Conservation (phyloP, 1,139 yeast genomes). For the Keqinozyma sinolaborantium region DNA sequence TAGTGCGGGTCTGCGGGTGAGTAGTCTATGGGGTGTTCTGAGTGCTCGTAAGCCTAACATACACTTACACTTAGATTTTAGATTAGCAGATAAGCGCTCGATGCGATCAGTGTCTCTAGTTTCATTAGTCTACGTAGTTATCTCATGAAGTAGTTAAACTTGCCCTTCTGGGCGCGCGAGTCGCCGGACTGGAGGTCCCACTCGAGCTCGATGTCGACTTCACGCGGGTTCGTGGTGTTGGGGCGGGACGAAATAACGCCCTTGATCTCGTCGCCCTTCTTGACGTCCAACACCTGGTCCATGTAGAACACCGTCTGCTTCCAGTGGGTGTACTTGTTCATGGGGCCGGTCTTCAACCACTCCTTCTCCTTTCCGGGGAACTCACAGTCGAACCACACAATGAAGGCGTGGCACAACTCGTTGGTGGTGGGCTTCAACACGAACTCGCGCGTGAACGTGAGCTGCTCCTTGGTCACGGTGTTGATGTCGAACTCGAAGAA, state of each 20-base stretch:
- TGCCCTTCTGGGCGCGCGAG: constrained; percentile 53
- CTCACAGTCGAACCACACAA: constrained; percentile 93
- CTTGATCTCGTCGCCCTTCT: constrained; percentile 69
- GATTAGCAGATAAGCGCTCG: background rate
- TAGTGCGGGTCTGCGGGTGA: no score
- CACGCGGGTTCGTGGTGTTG: constrained; percentile 76
- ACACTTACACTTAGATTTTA: no score
- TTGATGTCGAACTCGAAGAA: constrained; percentile 84
- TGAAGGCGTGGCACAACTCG: constrained; percentile 83
- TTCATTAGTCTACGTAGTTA: no score
- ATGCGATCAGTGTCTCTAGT: no score
- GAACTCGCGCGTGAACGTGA: constrained; percentile 70
- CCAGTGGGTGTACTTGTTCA: constrained; percentile 87
- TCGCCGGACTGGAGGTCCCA: constrained; percentile 61
- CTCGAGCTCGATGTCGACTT: constrained; percentile 63
- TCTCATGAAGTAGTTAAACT: constrained; percentile 65
- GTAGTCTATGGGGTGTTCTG: no score
- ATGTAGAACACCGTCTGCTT: constrained; percentile 95
- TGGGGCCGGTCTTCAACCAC: constrained; percentile 77
- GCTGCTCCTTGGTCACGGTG: constrained; percentile 79
- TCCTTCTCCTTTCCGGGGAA: constrained; percentile 67
- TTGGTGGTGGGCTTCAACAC: constrained; percentile 68
- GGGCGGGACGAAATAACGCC: constrained; percentile 79
- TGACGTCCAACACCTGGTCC: constrained; percentile 74
- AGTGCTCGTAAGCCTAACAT: no score